These are phyloP conservation scores for Coelastrella sp. DNA, from an alignment of 139 green algal species.

Conservation along the genomic window DNA sequence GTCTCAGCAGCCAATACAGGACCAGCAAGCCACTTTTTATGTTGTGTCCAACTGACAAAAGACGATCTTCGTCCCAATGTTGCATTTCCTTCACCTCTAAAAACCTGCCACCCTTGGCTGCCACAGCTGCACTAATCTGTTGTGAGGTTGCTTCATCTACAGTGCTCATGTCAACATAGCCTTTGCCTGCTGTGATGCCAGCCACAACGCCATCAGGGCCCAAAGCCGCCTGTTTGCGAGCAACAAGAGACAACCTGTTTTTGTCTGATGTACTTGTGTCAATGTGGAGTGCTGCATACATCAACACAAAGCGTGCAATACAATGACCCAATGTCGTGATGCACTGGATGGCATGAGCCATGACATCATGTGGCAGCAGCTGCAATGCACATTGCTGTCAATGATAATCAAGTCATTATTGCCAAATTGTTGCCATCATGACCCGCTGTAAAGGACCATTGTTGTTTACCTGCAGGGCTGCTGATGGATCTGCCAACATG, in stretches of 20 bases:
- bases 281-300: too few relatives aligned
- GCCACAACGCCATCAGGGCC: constrained; percentile 65
- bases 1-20: too few relatives aligned
- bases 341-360: too few relatives aligned
- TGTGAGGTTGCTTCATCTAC: constrained; percentile 86
- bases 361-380: too few relatives aligned
- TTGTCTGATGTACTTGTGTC: too few relatives aligned
- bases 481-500: constrained; percentile 91
- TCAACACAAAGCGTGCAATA: too few relatives aligned
- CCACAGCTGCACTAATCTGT: constrained; percentile 65
- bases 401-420: background rate
- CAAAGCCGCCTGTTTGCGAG: constrained; percentile 45
- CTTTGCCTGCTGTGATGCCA: constrained; percentile 75
- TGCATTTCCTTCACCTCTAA: constrained; percentile 60
- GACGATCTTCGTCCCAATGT: too few relatives aligned
- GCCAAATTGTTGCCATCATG: background rate
- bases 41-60: too few relatives aligned
- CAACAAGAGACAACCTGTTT: background rate
- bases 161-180: constrained; percentile 95
- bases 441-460: background rate
- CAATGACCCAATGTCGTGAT: too few relatives aligned
- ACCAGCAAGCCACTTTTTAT: too few relatives aligned
- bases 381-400: too few relatives aligned
- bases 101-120: constrained; percentile 58
- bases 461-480: constrained; percentile 66